These are phyloP conservation scores for Remersonia thermophila DNA, from an alignment of 2,329 filamentous ascomycete genomes.

Conservation along the genomic window DNA sequence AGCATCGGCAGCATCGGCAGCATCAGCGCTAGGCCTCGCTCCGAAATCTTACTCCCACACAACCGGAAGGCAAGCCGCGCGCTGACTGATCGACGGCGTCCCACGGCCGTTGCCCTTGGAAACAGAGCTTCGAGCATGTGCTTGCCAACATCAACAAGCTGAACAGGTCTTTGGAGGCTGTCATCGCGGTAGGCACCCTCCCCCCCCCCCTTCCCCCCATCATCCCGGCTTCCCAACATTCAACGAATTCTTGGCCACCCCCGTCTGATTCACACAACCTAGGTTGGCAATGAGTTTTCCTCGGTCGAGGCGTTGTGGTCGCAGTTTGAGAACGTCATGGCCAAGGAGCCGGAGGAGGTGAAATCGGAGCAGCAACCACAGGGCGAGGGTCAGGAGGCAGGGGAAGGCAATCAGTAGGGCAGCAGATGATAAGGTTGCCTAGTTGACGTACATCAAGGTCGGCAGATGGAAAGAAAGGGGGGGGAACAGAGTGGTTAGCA, in stretches of 20 bases:
- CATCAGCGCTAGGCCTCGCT: too few species aligned
- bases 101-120: background rate
- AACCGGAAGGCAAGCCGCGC: too few species aligned
- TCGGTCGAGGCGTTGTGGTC: constrained; percentile 95
- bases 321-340: constrained; percentile 95
- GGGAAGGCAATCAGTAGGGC: constrained; percentile 12
- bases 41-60: too few species aligned
- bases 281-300: constrained; percentile 95
- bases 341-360: constrained; percentile 41
- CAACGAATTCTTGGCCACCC: too few species aligned
- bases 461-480: too few species aligned
- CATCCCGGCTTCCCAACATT: too few species aligned
- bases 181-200: constrained; percentile 76
- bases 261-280: background rate
- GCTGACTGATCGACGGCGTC: too few species aligned
- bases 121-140: constrained; percentile 69
- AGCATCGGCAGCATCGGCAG: too few species aligned
- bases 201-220: too few species aligned
- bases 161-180: constrained; percentile 81
- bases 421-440: background rate
- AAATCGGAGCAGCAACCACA: constrained; percentile 16
- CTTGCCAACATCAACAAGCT: constrained; percentile 93
- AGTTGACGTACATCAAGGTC: too few species aligned
- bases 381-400: constrained; percentile 21
- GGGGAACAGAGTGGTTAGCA: too few species aligned